A percentile compares a stretch with the other conserved stretches of the same genome.
Evolutionary conservation across 768 basidiomycete genomes (phyloP).

Genomic region (Porpolomopsis calyptriformis): DNA sequence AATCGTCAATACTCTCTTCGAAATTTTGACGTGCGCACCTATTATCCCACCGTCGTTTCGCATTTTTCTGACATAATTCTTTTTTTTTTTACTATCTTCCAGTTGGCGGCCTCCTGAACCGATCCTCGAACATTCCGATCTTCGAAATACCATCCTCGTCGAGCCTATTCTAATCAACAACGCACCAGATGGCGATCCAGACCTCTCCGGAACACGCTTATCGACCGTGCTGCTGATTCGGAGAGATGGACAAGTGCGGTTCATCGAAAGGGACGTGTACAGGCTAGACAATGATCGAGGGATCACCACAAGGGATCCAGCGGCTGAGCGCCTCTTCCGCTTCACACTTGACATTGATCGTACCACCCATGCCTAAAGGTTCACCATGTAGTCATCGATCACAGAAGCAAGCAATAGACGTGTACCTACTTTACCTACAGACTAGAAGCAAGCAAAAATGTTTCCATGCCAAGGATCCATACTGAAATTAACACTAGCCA

Average conservation of each 20-base stretch:
- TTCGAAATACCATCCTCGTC: constrained; percentile 56
- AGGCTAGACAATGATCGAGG: constrained; percentile 28
- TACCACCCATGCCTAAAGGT: neutral
- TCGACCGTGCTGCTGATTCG: constrained; percentile 62
- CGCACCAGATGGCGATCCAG: constrained; percentile 12
- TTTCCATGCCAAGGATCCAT: neutral
- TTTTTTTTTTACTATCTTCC: constrained; percentile 18
- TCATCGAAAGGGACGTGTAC: constrained; percentile 69
- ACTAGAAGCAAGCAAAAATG: neutral
- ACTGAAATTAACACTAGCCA: neutral
- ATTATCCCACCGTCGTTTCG: constrained; percentile 11
- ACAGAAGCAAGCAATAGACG: constrained; percentile 5
- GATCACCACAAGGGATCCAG: constrained; percentile 27
- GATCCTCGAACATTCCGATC: constrained; percentile 39
- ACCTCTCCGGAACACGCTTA: constrained; percentile 57
- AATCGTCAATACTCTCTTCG: constrained; percentile 50
- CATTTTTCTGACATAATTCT: constrained; percentile 16
- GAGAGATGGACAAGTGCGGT: constrained; percentile 47
- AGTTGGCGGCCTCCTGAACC: constrained; percentile 39
- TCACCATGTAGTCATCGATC: neutral
- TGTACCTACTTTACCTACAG: neutral
- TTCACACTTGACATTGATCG: constrained; percentile 26
- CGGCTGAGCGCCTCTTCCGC: constrained; percentile 40
- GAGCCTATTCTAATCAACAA: constrained; percentile 35
- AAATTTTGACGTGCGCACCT: constrained; percentile 55